Base-by-base conservation (phyloP, 2,329 filamentous ascomycete genomes). In the Botrytis elliptica region DNA sequence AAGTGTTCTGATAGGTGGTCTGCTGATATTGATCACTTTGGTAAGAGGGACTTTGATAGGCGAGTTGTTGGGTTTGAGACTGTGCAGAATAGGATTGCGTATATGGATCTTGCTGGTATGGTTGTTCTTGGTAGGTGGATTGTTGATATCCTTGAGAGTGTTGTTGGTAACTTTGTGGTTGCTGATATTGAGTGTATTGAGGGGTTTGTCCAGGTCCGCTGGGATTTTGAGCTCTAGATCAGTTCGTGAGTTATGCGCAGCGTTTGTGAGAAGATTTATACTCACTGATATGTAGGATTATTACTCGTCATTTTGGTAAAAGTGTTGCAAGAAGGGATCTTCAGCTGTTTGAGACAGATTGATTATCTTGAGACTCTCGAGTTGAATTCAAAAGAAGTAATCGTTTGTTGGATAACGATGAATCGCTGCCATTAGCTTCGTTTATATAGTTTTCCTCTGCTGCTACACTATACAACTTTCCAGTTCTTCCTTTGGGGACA, bases 241-340 rank as follows among this genome's bases (percentile, higher is more conserved):
- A 10, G 1, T 22, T 40, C 9, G 38, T 72, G 18, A 60, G 71
- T 49, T 9, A 60, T 25, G 8, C 20, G 29, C 18, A 14, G 29
- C 20, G 14, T n/a, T 22, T 36, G 4, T 18, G 4, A 9, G 20
- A 59, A 25, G 16, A 6, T 22, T 22, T 10, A 16, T 20, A 40
- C 71, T 60, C 44, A 72, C 71, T 68, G 65, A 52, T 68, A 68
- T 52, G 46, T 40, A n/a, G 65, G 52, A 55, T 55, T 40, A 1
- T 68, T 40, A 4, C 36, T 68, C 5, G 65, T 42, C 65, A 68
- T 68, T 20, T 12, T 55, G 8, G 8, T 7, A 40, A 20, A 8
- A 12, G 0, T 38, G 14, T 20, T 14, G 46, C 14, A 52, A 16
- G 20, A 29, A 10, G 2, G 0, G 4, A 29, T 20, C 2, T 20